phyloP scores from a whole-genome alignment of 2,329 filamentous ascomycete species.

The Ophiostoma tasmaniense region DNA sequence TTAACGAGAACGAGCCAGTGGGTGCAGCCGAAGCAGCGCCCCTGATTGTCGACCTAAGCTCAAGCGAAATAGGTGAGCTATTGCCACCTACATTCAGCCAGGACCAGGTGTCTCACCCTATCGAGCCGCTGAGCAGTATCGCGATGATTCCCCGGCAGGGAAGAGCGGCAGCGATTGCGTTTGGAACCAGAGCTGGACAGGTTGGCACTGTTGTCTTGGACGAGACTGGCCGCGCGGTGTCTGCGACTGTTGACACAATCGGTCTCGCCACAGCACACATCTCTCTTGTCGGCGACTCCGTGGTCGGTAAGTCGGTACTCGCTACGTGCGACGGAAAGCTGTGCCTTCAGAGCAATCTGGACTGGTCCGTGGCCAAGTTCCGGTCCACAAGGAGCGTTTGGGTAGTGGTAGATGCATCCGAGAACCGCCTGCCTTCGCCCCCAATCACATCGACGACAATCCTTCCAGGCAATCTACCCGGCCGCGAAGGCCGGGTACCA shows the following conservation, averaged over 20 bases:
- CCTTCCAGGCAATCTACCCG: conserved; percentile 34
- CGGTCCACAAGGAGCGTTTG: conserved; percentile 38
- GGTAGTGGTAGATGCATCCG: conserved; percentile 41
- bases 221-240: conserved; percentile 20
- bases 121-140: conserved; percentile 42
- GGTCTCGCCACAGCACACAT: conserved; percentile 23
- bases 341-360: conserved; percentile 33
- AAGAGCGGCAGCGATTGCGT: conserved; percentile 27
- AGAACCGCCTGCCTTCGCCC: conserved; percentile 38
- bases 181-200: conserved; percentile 46
- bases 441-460: conserved; percentile 41
- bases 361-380: conserved; percentile 26
- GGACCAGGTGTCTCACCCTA: not conserved
- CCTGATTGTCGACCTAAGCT: not conserved
- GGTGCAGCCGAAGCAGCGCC: not conserved
- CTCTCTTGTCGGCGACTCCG: conserved; percentile 19
- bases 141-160: conserved; percentile 22
- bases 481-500: conserved; percentile 32
- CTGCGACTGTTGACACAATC: conserved; percentile 24
- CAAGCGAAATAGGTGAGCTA: not conserved
- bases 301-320: conserved; percentile 29
- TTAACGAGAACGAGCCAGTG: conserved; percentile 12
- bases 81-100: not conserved
- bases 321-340: conserved; percentile 42
- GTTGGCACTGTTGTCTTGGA: conserved; percentile 33